A percentile compares a stretch with the other conserved stretches of the same genome.
Evolutionary conservation across 441 rosid species (phyloP).

Genomic region (Macaranga tanarius): DNA sequence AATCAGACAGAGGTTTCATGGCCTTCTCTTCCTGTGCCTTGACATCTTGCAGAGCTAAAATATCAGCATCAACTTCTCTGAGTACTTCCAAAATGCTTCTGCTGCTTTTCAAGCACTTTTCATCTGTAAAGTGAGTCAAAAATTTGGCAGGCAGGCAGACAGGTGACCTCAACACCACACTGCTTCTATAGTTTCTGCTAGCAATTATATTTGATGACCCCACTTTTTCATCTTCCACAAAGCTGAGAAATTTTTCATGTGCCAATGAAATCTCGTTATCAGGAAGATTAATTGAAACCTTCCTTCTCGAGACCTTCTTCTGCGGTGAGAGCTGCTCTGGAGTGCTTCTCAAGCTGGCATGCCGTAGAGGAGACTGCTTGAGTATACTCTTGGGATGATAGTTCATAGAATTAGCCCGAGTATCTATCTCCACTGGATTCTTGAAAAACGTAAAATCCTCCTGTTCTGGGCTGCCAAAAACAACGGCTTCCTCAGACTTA

Average conservation of each 20-base stretch:
- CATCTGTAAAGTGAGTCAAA: slow-evolving; percentile 40
- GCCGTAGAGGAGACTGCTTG: slow-evolving; percentile 76
- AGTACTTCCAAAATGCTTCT: slow-evolving; percentile 79
- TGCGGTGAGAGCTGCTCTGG: slow-evolving; percentile 27
- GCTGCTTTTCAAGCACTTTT: slow-evolving; percentile 45
- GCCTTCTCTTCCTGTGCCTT: slow-evolving; percentile 84
- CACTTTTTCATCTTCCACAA: slow-evolving; percentile 39
- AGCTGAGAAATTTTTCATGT: slow-evolving; percentile 47
- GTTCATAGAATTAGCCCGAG: slow-evolving; percentile 25
- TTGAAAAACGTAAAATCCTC: slow-evolving; percentile 25
- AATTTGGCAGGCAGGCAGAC: slow-evolving; percentile 65
- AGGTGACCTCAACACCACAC: slow-evolving; percentile 71
- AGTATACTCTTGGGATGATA: slow-evolving; percentile 68
- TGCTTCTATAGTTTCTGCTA: slow-evolving; percentile 46
- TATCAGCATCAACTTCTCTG: slow-evolving; percentile 72
- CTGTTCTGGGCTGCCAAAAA: slow-evolving; percentile 28
- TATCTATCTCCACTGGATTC: slow-evolving; percentile 22
- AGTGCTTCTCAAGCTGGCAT: slow-evolving; percentile 19
- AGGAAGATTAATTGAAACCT: slow-evolving; percentile 85
- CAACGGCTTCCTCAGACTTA: slow-evolving; percentile 38
- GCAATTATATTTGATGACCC: slow-evolving; percentile 35
- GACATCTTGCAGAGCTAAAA: slow-evolving; percentile 84
- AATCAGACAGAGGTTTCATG: slow-evolving; percentile 84
- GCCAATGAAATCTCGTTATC: slow-evolving; percentile 88
- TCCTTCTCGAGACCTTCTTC: slow-evolving; percentile 42